Conservation (phyloP, 1,284 basidiomycete genomes). For the Lentinula novae-zelandiae region DNA sequence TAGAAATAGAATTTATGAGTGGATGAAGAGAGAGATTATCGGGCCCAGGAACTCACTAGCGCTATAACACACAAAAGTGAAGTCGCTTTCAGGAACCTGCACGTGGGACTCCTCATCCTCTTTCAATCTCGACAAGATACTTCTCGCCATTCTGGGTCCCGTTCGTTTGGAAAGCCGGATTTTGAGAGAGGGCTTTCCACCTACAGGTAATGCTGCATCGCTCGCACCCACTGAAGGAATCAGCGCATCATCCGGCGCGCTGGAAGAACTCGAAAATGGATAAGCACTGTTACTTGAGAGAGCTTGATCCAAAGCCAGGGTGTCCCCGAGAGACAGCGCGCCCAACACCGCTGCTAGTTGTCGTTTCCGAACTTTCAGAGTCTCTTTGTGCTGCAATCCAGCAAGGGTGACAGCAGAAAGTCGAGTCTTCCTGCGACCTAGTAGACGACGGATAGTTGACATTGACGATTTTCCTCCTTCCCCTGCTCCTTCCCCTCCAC, state of each 20-base stretch:
- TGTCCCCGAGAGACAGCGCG: constrained; percentile 54
- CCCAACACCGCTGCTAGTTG: constrained; percentile 67
- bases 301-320: constrained; percentile 70
- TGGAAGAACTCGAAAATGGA: neutral
- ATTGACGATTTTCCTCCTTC: neutral
- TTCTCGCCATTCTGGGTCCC: constrained; percentile 23
- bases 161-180: constrained; percentile 29
- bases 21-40: neutral
- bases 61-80: constrained; percentile 58
- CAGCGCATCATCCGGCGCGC: constrained; percentile 12
- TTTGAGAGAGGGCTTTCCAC: constrained; percentile 21
- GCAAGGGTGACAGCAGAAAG: constrained; percentile 59
- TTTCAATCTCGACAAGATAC: constrained; percentile 1
- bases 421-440: constrained; percentile 20
- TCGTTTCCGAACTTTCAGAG: constrained; percentile 61
- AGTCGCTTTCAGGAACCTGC: constrained; percentile 38
- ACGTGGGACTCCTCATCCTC: neutral
- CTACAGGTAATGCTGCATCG: constrained; percentile 10
- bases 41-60: constrained; percentile 54
- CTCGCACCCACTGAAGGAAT: neutral
- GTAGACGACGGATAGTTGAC: neutral
- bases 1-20: neutral
- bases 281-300: constrained; percentile 33
- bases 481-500: constrained; percentile 11
- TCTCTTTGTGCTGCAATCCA: constrained; percentile 70